These are phyloP conservation scores for Sclerotinia glacialis DNA, from an alignment of 2,329 filamentous ascomycete genomes.

Conservation along the genomic window DNA sequence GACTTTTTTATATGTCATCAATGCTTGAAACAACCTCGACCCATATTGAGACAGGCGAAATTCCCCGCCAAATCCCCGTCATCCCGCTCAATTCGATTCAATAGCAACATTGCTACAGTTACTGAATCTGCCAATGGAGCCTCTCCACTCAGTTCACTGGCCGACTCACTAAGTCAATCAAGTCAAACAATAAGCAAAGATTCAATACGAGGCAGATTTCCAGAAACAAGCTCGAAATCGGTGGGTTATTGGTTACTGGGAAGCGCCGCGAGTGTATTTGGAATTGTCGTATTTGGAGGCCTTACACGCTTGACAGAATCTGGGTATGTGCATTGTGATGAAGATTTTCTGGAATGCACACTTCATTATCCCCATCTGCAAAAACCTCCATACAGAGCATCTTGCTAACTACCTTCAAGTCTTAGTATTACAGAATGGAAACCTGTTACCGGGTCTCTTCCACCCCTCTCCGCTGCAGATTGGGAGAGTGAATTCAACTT, in stretches of 20 bases:
- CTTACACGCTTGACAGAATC: conserved; percentile 94
- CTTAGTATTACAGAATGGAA: conserved; percentile 99
- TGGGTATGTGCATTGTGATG: conserved; percentile 56
- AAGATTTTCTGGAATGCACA: neutral
- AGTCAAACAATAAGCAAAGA: conserved; percentile 31
- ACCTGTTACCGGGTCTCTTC: conserved; percentile 88
- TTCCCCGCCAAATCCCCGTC: conserved; percentile 30
- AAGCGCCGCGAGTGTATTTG: conserved; percentile 90
- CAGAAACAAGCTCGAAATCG: conserved; percentile 63
- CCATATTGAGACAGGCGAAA: conserved; percentile 20
- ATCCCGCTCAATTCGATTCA: conserved; percentile 36
- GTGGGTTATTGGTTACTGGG: conserved; percentile 92
- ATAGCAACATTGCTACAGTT: conserved; percentile 31
- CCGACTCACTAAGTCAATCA: conserved; percentile 18
- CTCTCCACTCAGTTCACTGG: conserved; percentile 29
- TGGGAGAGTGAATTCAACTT: conserved; percentile 94
- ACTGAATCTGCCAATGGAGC: conserved; percentile 10
- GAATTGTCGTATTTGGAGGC: conserved; percentile 93
- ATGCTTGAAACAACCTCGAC: conserved; percentile 31
- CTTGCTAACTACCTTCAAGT: conserved; percentile 39
- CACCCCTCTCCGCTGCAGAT: conserved; percentile 72
- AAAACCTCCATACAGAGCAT: neutral
- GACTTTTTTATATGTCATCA: conserved; percentile 39
- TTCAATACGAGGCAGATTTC: conserved; percentile 28
- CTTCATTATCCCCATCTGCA: no score